phyloP scores from a whole-genome alignment of 2,329 filamentous ascomycete species.

The Capronia americana region DNA sequence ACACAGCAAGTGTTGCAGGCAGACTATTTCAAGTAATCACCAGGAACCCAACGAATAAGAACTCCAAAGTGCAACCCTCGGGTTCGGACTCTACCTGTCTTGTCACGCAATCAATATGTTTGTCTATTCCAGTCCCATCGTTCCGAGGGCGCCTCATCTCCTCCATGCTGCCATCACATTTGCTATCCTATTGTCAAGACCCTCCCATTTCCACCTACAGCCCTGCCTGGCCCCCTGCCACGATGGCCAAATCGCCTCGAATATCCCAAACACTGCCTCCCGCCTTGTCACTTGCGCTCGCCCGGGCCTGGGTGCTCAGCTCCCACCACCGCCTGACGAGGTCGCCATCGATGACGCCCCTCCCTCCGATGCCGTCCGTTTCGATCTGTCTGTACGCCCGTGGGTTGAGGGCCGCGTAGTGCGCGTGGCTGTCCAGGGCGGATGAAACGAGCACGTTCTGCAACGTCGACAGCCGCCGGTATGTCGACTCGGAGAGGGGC shows the following conservation, averaged over 20 bases:
- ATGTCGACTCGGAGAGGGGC: constrained; percentile 77
- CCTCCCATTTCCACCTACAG: constrained; percentile 4
- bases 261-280: constrained; percentile 71
- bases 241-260: constrained; percentile 70
- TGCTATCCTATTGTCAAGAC: neutral
- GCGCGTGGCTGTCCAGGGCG: constrained; percentile 65
- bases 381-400: constrained; percentile 72
- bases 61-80: too few relatives aligned
- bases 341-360: constrained; percentile 79
- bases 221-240: constrained; percentile 68
- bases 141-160: too few relatives aligned
- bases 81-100: too few relatives aligned
- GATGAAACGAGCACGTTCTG: constrained; percentile 75
- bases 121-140: too few relatives aligned
- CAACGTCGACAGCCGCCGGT: constrained; percentile 82
- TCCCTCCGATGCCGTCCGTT: constrained; percentile 57
- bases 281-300: constrained; percentile 75
- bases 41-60: too few relatives aligned
- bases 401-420: constrained; percentile 81
- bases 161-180: neutral
- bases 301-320: constrained; percentile 71
- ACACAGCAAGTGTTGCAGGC: neutral
- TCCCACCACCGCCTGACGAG: constrained; percentile 77
- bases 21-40: too few relatives aligned
- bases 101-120: too few relatives aligned